These are phyloP conservation scores for Tubosaeta sp. DNA, from an alignment of 768 basidiomycete species.

Conservation along the genomic window DNA sequence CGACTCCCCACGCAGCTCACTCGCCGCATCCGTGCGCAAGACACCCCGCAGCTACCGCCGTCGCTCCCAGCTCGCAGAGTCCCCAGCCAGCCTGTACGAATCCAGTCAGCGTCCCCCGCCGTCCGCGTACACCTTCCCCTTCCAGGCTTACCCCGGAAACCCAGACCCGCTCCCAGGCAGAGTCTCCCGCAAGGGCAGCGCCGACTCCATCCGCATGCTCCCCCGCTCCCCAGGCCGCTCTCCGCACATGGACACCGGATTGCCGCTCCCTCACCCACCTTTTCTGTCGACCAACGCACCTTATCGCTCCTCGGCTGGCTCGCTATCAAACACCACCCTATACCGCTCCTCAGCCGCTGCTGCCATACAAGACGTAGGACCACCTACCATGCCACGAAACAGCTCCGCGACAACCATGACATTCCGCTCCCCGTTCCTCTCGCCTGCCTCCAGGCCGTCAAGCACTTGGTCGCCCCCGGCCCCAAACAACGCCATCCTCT, in stretches of 20 bases:
- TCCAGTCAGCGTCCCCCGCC: constrained; percentile 32
- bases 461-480: constrained; percentile 60
- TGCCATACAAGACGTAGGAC: constrained; percentile 7
- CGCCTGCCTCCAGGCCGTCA: constrained; percentile 63
- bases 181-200: constrained; percentile 42
- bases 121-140: constrained; percentile 43
- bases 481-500: constrained; percentile 25
- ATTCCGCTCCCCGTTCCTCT: constrained; percentile 68
- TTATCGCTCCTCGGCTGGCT: constrained; percentile 33
- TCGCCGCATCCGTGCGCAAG: constrained; percentile 14
- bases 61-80: constrained; percentile 27
- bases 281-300: constrained; percentile 39
- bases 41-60: constrained; percentile 19
- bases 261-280: constrained; percentile 45
- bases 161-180: constrained; percentile 51
- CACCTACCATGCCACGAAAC: constrained; percentile 35
- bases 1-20: constrained; percentile 17
- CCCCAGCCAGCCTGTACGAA: constrained; percentile 14
- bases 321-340: constrained; percentile 22
- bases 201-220: constrained; percentile 34
- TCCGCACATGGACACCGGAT: constrained; percentile 24
- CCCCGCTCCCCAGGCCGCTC: constrained; percentile 23
- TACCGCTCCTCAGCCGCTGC: constrained; percentile 29
- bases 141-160: constrained; percentile 64
- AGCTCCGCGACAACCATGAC: constrained; percentile 38